Evolutionary conservation across 2,329 filamentous ascomycete species (phyloP).

Genomic region (Mycogone perniciosa): DNA sequence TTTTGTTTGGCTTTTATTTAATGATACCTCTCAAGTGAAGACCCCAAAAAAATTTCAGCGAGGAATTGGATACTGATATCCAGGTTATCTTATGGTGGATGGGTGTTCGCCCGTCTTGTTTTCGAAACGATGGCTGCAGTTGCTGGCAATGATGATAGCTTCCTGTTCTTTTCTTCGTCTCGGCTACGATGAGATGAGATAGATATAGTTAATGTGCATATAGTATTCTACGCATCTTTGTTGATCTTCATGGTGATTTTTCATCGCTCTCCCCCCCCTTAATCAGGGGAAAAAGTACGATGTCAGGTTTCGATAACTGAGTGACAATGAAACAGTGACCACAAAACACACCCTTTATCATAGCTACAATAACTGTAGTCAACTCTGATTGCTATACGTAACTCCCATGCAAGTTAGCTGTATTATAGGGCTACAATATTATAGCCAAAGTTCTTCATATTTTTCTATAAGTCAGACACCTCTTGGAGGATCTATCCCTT

Average conservation of each 20-base stretch:
- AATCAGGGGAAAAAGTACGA: too few relatives aligned
- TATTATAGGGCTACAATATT: too few relatives aligned
- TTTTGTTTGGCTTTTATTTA: conserved; percentile 12
- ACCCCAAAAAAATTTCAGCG: conserved; percentile 5
- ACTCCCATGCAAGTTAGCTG: too few relatives aligned
- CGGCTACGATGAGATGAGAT: neutral
- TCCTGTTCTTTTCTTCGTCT: neutral
- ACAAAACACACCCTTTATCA: too few relatives aligned
- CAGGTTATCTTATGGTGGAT: neutral
- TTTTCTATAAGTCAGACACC: too few relatives aligned
- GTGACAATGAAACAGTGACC: too few relatives aligned
- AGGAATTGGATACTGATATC: conserved; percentile 3
- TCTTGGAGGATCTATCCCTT: neutral
- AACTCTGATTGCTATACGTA: too few relatives aligned
- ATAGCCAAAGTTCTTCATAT: too few relatives aligned
- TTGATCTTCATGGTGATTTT: neutral
- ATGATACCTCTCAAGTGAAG: conserved; percentile 25
- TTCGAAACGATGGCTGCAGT: too few relatives aligned
- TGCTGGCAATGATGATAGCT: neutral
- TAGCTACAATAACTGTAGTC: too few relatives aligned
- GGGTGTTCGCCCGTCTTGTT: neutral
- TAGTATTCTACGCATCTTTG: neutral
- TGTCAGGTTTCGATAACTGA: too few relatives aligned
- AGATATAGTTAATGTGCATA: neutral
- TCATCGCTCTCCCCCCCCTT: too few relatives aligned